Conservation (phyloP, 2,329 filamentous ascomycete genomes). For the Aureobasidium musti region DNA sequence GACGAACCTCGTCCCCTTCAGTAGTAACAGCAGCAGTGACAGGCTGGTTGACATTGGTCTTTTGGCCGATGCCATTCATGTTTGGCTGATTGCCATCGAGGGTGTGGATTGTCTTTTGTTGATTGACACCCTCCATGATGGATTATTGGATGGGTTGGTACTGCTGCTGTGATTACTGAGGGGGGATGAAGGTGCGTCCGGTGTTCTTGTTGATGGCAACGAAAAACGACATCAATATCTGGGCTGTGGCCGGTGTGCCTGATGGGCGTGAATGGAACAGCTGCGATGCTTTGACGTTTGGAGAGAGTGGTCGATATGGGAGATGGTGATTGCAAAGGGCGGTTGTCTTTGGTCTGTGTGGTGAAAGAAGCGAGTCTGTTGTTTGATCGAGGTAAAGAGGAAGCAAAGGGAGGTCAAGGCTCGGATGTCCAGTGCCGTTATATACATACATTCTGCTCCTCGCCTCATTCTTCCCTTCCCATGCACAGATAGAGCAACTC, state of each 20-base stretch:
- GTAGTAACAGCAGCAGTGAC: slow-evolving; percentile 18
- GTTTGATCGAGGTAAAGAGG: background rate
- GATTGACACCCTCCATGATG: slow-evolving; percentile 51
- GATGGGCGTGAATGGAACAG: slow-evolving; percentile 5
- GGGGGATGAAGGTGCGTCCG: slow-evolving; percentile 52
- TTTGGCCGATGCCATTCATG: slow-evolving; percentile 38
- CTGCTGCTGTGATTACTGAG: slow-evolving; percentile 46
- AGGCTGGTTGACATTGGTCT: slow-evolving; percentile 11
- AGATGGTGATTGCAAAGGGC: background rate
- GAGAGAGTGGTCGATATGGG: background rate
- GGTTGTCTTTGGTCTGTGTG: background rate
- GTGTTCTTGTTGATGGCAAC: slow-evolving; percentile 48
- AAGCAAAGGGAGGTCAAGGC: background rate
- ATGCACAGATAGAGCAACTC: slow-evolving; percentile 24
- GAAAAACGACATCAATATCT: slow-evolving; percentile 41
- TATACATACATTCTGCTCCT: slow-evolving; percentile 15
- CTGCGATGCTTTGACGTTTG: slow-evolving; percentile 3
- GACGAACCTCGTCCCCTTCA: slow-evolving; percentile 58
- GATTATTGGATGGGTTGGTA: slow-evolving; percentile 40
- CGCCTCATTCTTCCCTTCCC: slow-evolving; percentile 4
- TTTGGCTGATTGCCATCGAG: slow-evolving; percentile 40
- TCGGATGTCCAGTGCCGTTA: slow-evolving; percentile 15
- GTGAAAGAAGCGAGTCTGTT: background rate
- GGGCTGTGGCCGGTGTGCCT: slow-evolving; percentile 7
- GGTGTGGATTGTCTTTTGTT: slow-evolving; percentile 35